phyloP scores from a whole-genome alignment of 139 green algal species.

The Chlorella sp. region DNA sequence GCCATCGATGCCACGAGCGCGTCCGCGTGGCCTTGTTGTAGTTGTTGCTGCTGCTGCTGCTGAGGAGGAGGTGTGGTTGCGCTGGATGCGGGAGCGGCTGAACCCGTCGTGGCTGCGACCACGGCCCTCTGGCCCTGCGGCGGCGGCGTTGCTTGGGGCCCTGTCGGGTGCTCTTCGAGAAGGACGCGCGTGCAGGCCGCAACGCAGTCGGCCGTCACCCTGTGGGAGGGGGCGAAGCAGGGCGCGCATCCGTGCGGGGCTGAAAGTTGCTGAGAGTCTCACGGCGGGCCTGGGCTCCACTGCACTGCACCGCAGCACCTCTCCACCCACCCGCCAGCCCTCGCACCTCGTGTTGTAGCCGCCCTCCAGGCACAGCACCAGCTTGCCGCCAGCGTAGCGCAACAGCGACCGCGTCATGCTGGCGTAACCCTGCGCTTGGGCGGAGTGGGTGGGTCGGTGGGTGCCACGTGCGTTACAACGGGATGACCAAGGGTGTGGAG shows the following conservation, averaged over 20 bases:
- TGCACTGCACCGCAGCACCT: neutral
- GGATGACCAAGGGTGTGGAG: too few relatives aligned
- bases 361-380: slow-evolving; percentile 62
- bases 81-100: neutral
- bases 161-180: slow-evolving; percentile 26
- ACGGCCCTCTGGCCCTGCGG: too few relatives aligned
- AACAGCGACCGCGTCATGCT: slow-evolving; percentile 47
- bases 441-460: too few relatives aligned
- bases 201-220: slow-evolving; percentile 38
- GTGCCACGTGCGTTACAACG: too few relatives aligned
- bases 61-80: too few relatives aligned
- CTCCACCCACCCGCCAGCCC: neutral
- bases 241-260: neutral
- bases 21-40: too few relatives aligned
- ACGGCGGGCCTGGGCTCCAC: neutral
- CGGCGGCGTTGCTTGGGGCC: neutral
- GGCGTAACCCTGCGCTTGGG: slow-evolving; percentile 40
- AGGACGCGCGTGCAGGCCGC: slow-evolving; percentile 48
- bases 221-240: neutral
- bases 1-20: too few relatives aligned
- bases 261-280: neutral
- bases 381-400: slow-evolving; percentile 17
- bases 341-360: slow-evolving; percentile 56
- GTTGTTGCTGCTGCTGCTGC: too few relatives aligned
- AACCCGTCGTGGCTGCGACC: neutral